Evolutionary conservation across 176 grass and related monocot genomes (phyloP).

Genomic region (Elaeis guineensis): DNA sequence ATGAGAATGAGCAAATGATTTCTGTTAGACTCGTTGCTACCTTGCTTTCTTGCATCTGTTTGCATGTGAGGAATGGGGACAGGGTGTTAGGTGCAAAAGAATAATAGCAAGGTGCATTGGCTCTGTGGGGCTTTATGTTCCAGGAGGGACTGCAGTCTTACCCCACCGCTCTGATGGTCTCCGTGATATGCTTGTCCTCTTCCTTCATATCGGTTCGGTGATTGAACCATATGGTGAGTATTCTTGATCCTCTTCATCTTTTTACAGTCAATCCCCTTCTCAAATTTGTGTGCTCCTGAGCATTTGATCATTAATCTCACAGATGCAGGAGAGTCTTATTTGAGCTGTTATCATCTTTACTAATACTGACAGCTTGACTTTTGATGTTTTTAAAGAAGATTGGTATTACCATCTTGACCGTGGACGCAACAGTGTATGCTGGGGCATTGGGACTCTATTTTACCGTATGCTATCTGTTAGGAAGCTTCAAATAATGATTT

Average conservation of each 20-base stretch:
- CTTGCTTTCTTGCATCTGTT: slow-evolving; percentile 2
- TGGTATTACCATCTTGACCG: too few relatives aligned
- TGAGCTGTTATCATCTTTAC: too few relatives aligned
- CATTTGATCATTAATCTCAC: slow-evolving; percentile 88
- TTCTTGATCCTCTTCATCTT: too few relatives aligned
- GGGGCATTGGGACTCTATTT: too few relatives aligned
- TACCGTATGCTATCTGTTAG: too few relatives aligned
- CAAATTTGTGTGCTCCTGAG: slow-evolving; percentile 62
- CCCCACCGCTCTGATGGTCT: slow-evolving; percentile 82
- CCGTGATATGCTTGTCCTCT: slow-evolving; percentile 56
- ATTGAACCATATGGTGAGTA: neutral
- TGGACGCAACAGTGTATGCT: too few relatives aligned
- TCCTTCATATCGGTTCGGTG: slow-evolving; percentile 7
- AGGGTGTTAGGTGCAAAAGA: slow-evolving; percentile 93
- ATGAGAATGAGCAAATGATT: slow-evolving; percentile 53
- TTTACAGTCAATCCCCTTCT: too few relatives aligned
- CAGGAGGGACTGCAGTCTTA: slow-evolving; percentile 87
- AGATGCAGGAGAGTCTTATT: slow-evolving; percentile 64
- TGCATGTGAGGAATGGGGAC: slow-evolving; percentile 16
- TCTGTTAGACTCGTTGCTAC: neutral
- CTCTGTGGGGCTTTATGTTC: slow-evolving; percentile 89
- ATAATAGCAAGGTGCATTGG: slow-evolving; percentile 60
- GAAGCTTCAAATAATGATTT: too few relatives aligned
- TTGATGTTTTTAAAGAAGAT: too few relatives aligned
- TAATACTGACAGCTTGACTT: too few relatives aligned